These are phyloP conservation scores for Pisolithus thermaeus DNA, from an alignment of 1,284 basidiomycete species.

Conservation along the genomic window DNA sequence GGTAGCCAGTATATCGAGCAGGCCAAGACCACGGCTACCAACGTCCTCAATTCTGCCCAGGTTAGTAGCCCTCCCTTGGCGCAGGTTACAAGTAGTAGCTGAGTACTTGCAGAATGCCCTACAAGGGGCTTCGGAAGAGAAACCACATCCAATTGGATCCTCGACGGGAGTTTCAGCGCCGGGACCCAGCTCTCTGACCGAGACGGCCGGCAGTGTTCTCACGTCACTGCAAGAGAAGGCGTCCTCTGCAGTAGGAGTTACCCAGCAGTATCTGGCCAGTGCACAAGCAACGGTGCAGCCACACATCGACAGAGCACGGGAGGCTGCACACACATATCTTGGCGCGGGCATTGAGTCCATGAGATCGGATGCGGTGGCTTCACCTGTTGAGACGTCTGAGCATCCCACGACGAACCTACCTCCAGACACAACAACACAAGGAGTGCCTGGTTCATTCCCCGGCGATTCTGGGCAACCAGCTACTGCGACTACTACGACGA, in stretches of 20 bases:
- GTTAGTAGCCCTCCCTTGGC: conserved; percentile 26
- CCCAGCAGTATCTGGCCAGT: conserved; percentile 36
- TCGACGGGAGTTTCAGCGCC: neutral
- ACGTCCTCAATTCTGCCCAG: conserved; percentile 46
- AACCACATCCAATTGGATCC: conserved; percentile 1
- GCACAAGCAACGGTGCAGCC: conserved; percentile 37
- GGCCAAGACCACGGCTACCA: conserved; percentile 42
- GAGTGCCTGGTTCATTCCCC: neutral
- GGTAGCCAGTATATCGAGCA: conserved; percentile 47
- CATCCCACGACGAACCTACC: conserved; percentile 27
- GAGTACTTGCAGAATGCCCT: conserved; percentile 2
- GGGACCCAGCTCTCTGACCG: conserved; percentile 10
- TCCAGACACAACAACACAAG: neutral
- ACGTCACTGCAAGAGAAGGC: conserved; percentile 33
- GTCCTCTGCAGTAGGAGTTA: conserved; percentile 32
- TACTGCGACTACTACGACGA: neutral
- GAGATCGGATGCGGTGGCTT: conserved; percentile 3
- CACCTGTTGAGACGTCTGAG: conserved; percentile 9
- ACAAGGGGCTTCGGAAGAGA: conserved; percentile 1
- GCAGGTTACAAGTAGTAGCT: neutral
- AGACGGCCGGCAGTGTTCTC: conserved; percentile 13
- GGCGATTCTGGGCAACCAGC: neutral
- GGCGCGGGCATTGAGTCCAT: conserved; percentile 7
- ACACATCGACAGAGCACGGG: conserved; percentile 31
- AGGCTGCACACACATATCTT: conserved; percentile 21